Conservation (phyloP, 768 basidiomycete genomes). For the Pholiota molesta region DNA sequence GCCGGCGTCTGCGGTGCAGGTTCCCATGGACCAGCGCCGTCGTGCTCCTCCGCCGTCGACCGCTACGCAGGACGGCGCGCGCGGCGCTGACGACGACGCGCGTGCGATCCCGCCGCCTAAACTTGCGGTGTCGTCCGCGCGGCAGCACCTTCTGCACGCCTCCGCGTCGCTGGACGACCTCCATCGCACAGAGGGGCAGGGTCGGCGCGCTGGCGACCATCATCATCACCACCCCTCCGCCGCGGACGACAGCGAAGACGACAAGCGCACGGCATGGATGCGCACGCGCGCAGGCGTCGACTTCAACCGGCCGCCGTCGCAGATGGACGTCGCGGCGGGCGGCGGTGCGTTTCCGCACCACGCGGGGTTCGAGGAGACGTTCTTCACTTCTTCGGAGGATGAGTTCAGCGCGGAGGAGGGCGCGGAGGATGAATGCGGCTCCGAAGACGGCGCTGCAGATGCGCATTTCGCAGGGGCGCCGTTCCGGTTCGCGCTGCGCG, state of each 20-base stretch:
- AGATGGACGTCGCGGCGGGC: slow-evolving; percentile 22
- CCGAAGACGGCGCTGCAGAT: too few relatives aligned
- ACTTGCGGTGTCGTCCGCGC: not conserved
- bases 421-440: too few relatives aligned
- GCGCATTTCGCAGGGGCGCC: too few relatives aligned
- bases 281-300: slow-evolving; percentile 32
- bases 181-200: not conserved
- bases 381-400: slow-evolving; percentile 2
- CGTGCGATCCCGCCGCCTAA: not conserved
- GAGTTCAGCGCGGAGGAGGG: not conserved
- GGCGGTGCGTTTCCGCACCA: too few relatives aligned
- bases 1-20: not conserved
- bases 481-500: too few relatives aligned
- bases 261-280: slow-evolving; percentile 24
- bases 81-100: not conserved
- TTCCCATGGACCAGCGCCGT: not conserved
- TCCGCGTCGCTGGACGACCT: slow-evolving; percentile 1
- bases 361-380: slow-evolving; percentile 2
- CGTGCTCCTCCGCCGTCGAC: not conserved
- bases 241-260: slow-evolving; percentile 4
- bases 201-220: too few relatives aligned
- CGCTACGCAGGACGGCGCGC: too few relatives aligned
- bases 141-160: not conserved
- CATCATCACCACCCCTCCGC: not conserved
- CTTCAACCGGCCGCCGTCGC: slow-evolving; percentile 46